Evolutionary conservation across 1,284 basidiomycete species (phyloP), one percentile per base, ranked within the genome.

Genomic region (Trametes pubescens): DNA sequence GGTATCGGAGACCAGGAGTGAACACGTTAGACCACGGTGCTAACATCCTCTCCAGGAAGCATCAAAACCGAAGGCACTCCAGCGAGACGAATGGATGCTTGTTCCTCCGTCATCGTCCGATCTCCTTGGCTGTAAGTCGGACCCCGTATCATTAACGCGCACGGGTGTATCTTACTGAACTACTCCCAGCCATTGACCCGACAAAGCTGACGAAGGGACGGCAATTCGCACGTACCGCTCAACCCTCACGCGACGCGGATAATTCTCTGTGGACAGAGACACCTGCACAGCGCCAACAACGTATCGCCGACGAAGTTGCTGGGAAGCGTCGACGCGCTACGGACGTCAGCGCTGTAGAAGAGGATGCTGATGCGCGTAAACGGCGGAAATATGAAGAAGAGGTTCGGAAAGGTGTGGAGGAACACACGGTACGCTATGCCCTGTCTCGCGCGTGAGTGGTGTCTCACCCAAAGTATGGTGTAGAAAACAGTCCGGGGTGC

Each of bases 81-180:
- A 94, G 74, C 86, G 96, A 58, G 94, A 96, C 37, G 94, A 96
- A 75, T 98, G 95, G 95, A 98, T 98, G 96, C 83, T 97, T 43
- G 90, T 92, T 0, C 95, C 95, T 1, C 95, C 96, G 0, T 87
- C 90, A 13, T 85, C 88, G 0, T 89, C 91, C 2, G 90, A 92
- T 65, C 76, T 96, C 16, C 80, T 94, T 14, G 84, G 85, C 52
- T 89, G 93, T 94, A 71, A 69, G 91, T 85, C 24, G 2, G 14
- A 43, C 24, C 21, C 44, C 26, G 38, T 44, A 49, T 47, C 51
- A 22, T 24, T 51, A 53, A 43, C 43, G 26, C 60, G 16, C 34
- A n/a, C 11, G 3, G 24, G 18, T 13, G 5, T 37, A 9, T 4
- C 40, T 21, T 46, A 49, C 53, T 43, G 46, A 22, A 59, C 40